Conservation (phyloP, 2,329 filamentous ascomycete species). For the Trichoderma atrobrunneum region DNA sequence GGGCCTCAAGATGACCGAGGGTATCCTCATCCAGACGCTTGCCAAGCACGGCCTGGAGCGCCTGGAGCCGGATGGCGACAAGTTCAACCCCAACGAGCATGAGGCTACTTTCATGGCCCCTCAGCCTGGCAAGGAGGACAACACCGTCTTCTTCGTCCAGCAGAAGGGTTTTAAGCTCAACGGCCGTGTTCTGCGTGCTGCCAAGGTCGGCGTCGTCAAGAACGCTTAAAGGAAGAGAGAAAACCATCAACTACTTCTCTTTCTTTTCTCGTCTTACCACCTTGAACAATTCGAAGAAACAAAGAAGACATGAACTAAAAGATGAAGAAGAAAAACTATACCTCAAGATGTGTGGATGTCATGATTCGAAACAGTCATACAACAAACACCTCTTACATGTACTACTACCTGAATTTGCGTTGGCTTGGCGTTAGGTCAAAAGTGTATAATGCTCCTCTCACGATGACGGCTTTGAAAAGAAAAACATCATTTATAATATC, state of each 20-base stretch:
- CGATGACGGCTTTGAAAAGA: conserved; percentile 32
- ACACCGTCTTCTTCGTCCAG: conserved; percentile 86
- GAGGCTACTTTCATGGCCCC: conserved; percentile 96
- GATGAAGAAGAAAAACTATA: conserved; percentile 15
- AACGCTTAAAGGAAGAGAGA: conserved; percentile 52
- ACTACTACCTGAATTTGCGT: conserved; percentile 31
- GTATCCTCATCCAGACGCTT: conserved; percentile 79
- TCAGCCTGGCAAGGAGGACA: conserved; percentile 82
- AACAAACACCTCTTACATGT: conserved; percentile 31
- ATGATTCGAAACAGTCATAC: neutral
- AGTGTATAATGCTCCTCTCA: conserved; percentile 48
- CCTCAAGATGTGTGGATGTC: neutral
- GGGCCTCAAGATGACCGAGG: conserved; percentile 93
- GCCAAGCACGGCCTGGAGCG: conserved; percentile 93
- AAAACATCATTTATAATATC: conserved; percentile 1
- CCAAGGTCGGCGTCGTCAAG: conserved; percentile 96
- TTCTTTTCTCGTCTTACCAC: neutral
- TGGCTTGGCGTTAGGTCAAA: conserved; percentile 36
- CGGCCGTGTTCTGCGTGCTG: conserved; percentile 81
- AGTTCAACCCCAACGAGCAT: conserved; percentile 95
- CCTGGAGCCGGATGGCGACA: conserved; percentile 77
- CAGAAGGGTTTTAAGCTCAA: conserved; percentile 96
- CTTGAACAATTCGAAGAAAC: neutral
- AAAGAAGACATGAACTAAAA: neutral
- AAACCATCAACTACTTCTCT: neutral